A percentile compares a stretch with the other conserved stretches of the same genome.
These are phyloP conservation scores for Niebla homalea DNA, from an alignment of 495 filamentous ascomycete species.

Conservation along the genomic window DNA sequence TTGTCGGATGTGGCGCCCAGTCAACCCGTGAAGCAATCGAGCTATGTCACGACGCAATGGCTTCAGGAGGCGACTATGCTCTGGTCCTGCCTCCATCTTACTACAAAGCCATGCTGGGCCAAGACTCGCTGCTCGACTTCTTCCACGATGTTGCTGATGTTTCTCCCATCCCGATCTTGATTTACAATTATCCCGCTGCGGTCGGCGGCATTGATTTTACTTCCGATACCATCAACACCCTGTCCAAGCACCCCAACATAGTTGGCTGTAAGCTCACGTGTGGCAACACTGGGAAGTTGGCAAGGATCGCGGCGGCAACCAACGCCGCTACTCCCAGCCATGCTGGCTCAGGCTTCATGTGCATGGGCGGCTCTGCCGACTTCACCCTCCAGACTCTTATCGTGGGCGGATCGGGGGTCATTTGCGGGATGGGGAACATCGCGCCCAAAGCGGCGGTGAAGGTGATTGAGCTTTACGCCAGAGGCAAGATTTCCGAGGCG, in stretches of 20 bases:
- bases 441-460: slow-evolving; percentile 64
- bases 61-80: slow-evolving; percentile 69
- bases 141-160: slow-evolving; percentile 67
- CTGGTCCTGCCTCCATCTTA: slow-evolving; percentile 79
- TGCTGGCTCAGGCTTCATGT: slow-evolving; percentile 45
- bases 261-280: slow-evolving; percentile 86
- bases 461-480: slow-evolving; percentile 56
- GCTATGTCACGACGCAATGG: slow-evolving; percentile 61
- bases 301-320: slow-evolving; percentile 55
- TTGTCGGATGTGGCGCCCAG: slow-evolving; percentile 74
- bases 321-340: slow-evolving; percentile 33
- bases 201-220: slow-evolving; percentile 69
- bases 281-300: slow-evolving; percentile 86
- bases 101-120: slow-evolving; percentile 52
- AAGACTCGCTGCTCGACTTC: slow-evolving; percentile 50
- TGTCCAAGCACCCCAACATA: slow-evolving; percentile 73
- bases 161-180: slow-evolving; percentile 75
- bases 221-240: slow-evolving; percentile 62
- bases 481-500: slow-evolving; percentile 58
- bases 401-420: slow-evolving; percentile 74
- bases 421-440: slow-evolving; percentile 75
- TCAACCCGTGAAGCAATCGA: slow-evolving; percentile 79
- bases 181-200: slow-evolving; percentile 88
- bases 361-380: slow-evolving; percentile 79
- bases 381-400: slow-evolving; percentile 76